A percentile compares a stretch with the other conserved stretches of the same genome.
Evolutionary conservation across 169 alveolate species (phyloP).

Genomic region (Toxoplasma gondii): DNA sequence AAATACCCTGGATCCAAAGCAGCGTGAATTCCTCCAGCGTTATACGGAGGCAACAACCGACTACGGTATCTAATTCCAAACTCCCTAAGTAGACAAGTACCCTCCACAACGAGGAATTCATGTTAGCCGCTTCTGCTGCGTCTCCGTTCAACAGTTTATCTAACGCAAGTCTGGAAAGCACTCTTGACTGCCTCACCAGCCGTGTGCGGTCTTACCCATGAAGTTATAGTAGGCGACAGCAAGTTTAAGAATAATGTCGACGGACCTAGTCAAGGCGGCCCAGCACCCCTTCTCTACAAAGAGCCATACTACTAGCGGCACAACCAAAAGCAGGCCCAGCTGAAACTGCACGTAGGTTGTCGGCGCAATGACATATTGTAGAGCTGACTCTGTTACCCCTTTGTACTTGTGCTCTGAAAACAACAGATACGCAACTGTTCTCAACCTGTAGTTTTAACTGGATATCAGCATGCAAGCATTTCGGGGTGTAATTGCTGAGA

Average conservation of each 20-base stretch:
- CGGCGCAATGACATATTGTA: slow-evolving; percentile 63
- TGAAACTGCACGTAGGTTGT: slow-evolving; percentile 68
- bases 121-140: neutral
- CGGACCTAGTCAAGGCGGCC: slow-evolving; percentile 50
- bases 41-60: no score
- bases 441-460: no score
- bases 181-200: no score
- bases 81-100: no score
- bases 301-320: slow-evolving; percentile 66
- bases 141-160: no score
- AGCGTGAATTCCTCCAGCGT: no score
- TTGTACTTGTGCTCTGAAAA: slow-evolving; percentile 60
- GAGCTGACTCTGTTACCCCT: slow-evolving; percentile 63
- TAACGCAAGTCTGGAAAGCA: no score
- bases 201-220: slow-evolving; percentile 36
- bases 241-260: slow-evolving; percentile 56
- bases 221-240: slow-evolving; percentile 67
- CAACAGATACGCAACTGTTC: neutral
- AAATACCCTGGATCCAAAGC: no score
- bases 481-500: no score
- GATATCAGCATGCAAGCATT: neutral
- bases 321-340: slow-evolving; percentile 61
- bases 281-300: slow-evolving; percentile 61
- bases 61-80: no score
- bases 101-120: no score